These are phyloP conservation scores for Lasiodiplodia sp. DNA, from an alignment of 2,329 filamentous ascomycete genomes.

Conservation along the genomic window DNA sequence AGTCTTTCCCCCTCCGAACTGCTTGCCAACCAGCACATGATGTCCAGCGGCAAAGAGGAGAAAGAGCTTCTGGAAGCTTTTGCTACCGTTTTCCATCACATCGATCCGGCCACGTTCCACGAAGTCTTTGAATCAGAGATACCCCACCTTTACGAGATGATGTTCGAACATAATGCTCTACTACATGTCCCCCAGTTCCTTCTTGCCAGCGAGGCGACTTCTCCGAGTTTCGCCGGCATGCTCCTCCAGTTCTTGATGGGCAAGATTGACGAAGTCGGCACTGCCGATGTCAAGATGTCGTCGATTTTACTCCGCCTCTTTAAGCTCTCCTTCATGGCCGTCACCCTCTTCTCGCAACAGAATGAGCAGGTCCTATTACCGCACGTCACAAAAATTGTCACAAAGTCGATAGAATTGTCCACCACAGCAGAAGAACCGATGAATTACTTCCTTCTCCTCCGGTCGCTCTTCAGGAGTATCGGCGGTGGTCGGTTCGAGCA, in stretches of 20 bases:
- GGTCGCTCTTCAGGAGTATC: constrained; percentile 94
- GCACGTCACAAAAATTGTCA: constrained; percentile 96
- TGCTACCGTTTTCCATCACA: constrained; percentile 96
- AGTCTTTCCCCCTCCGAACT: constrained; percentile 87
- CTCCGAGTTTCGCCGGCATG: constrained; percentile 97
- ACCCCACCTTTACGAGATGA: constrained; percentile 94
- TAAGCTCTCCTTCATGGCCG: constrained; percentile 99
- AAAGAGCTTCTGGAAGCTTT: constrained; percentile 98
- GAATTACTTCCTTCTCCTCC: constrained; percentile 95
- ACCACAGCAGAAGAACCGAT: constrained; percentile 96
- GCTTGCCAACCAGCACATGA: constrained; percentile 93
- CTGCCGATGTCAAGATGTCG: constrained; percentile 88
- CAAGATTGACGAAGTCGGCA: constrained; percentile 92
- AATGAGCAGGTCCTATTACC: constrained; percentile 96
- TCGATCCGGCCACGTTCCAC: constrained; percentile 97
- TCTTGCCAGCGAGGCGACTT: constrained; percentile 97
- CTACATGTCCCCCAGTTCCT: constrained; percentile 98
- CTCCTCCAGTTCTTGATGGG: constrained; percentile 97
- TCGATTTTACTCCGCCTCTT: constrained; percentile 93
- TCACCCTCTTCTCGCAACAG: constrained; percentile 91
- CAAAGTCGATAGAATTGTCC: constrained; percentile 94
- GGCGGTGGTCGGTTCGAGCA: constrained; percentile 97
- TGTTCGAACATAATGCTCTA: constrained; percentile 93
- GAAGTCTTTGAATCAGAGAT: constrained; percentile 99
- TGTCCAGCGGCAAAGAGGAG: constrained; percentile 86